Evolutionary conservation across 345 rosid genomes (phyloP).

Genomic region (Crucihimalaya himalaica): DNA sequence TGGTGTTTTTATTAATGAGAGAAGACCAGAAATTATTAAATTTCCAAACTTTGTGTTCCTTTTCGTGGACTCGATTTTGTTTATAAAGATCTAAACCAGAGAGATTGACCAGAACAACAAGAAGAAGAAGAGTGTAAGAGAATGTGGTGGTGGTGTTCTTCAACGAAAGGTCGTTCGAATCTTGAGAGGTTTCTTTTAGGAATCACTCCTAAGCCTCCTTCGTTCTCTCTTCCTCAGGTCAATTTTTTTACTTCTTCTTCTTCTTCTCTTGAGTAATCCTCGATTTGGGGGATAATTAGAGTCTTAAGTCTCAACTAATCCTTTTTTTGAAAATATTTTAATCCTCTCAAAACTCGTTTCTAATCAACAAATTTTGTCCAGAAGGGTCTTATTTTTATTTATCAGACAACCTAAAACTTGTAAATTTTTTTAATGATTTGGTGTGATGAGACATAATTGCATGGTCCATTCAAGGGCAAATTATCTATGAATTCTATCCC

Average conservation of each 20-base stretch:
- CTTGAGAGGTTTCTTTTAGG: conserved; percentile 41
- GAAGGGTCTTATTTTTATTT: conserved; percentile 12
- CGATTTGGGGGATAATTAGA: neutral
- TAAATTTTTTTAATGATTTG: conserved; percentile 6
- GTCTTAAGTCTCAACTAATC: neutral
- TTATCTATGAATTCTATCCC: neutral
- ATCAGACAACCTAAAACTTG: conserved; percentile 28
- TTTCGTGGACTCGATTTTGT: neutral
- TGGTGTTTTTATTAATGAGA: conserved; percentile 20
- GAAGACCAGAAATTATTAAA: conserved; percentile 29
- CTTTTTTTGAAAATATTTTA: neutral
- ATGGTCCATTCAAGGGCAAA: conserved; percentile 26
- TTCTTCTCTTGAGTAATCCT: neutral
- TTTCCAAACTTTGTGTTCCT: conserved; percentile 3
- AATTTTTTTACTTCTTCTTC: neutral
- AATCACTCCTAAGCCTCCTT: conserved; percentile 43
- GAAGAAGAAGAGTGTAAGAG: neutral
- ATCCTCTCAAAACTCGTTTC: neutral
- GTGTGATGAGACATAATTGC: conserved; percentile 36
- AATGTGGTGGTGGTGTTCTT: conserved; percentile 46
- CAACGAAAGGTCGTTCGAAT: conserved; percentile 40
- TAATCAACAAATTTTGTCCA: neutral
- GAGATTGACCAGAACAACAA: neutral
- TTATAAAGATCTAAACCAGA: conserved; percentile 16
- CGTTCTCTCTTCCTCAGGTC: conserved; percentile 35